Percentiles rank a stretch among this genome's conserved stretches.
Conservation (phyloP, 1,139 yeast species). For the Pichia sorboxylosa region DNA sequence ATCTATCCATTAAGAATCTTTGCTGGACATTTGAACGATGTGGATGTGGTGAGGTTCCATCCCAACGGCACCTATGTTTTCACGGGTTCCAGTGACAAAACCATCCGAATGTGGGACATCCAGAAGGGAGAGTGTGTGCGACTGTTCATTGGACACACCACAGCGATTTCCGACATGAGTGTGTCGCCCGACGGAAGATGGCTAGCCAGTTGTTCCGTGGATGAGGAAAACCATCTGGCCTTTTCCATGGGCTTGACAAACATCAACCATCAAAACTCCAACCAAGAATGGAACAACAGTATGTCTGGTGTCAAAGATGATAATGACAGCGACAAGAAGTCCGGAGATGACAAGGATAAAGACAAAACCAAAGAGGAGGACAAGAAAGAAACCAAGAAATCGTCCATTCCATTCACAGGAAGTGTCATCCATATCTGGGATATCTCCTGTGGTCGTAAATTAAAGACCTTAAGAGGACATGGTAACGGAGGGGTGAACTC, state of each 20-base stretch:
- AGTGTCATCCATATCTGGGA: conserved; percentile 74
- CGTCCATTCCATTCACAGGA: conserved; percentile 7
- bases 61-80: conserved; percentile 91
- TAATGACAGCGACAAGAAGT: background rate
- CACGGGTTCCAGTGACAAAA: conserved; percentile 91
- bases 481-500: conserved; percentile 83
- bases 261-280: background rate
- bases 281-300: background rate
- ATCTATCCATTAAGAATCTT: conserved; percentile 90
- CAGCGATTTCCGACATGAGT: conserved; percentile 73
- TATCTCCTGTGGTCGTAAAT: conserved; percentile 77
- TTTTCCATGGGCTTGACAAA: conserved; percentile 10
- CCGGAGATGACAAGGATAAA: background rate
- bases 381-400: background rate
- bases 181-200: conserved; percentile 96
- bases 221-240: conserved; percentile 35
- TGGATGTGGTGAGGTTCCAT: conserved; percentile 89
- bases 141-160: conserved; percentile 89
- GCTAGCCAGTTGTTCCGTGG: conserved; percentile 95
- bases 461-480: conserved; percentile 83
- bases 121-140: conserved; percentile 82
- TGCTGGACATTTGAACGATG: conserved; percentile 96
- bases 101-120: conserved; percentile 97
- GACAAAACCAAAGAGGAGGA: background rate
- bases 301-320: conserved; percentile 1